Conservation (phyloP, 805 yeast species). For the Schizosaccharomyces cryophilus region DNA sequence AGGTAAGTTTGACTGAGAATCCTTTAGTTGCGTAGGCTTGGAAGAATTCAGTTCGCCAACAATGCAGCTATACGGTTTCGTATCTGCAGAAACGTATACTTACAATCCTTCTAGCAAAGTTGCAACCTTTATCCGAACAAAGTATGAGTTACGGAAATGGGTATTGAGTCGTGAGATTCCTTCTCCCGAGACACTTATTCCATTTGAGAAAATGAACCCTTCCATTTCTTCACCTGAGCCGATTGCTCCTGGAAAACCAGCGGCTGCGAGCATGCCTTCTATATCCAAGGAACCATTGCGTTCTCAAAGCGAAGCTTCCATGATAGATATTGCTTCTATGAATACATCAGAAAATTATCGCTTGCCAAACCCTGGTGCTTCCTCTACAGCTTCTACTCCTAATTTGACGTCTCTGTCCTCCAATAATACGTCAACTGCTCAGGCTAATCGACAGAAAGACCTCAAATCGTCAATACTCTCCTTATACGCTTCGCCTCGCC, state of each 20-base stretch:
- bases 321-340: slow-evolving; percentile 1
- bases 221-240: background rate
- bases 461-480: slow-evolving; percentile 79
- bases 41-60: background rate
- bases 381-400: slow-evolving; percentile 4
- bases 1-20: slow-evolving; percentile 8
- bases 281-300: background rate
- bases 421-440: slow-evolving; percentile 7
- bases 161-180: slow-evolving; percentile 28
- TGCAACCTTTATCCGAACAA: slow-evolving; percentile 73
- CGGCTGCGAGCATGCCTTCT: background rate
- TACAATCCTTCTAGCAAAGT: slow-evolving; percentile 26
- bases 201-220: slow-evolving; percentile 1
- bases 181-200: slow-evolving; percentile 22
- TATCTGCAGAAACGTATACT: background rate
- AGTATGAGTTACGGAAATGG: slow-evolving; percentile 85
- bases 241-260: background rate
- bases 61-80: background rate
- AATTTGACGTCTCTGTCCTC: slow-evolving; percentile 3
- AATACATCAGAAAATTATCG: slow-evolving; percentile 2
- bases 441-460: slow-evolving; percentile 36
- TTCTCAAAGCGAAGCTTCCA: background rate
- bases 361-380: slow-evolving; percentile 10
- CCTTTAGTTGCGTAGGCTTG: background rate
- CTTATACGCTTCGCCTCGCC: slow-evolving; percentile 36